phyloP scores from a whole-genome alignment of 2,329 filamentous ascomycete genomes.

The Rhexocercosporidium sp. region DNA sequence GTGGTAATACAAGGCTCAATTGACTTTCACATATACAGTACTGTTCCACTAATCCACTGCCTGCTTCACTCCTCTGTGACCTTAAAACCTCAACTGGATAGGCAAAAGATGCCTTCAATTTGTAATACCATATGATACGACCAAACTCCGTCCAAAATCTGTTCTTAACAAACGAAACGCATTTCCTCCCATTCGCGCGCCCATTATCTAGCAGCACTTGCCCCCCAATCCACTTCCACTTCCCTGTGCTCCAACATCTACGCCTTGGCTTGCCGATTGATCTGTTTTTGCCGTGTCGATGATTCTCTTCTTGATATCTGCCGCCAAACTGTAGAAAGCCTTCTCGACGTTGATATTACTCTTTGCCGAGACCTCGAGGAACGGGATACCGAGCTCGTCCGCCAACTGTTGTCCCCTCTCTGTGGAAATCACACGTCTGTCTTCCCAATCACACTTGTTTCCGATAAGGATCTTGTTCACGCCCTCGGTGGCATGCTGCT shows the following conservation, averaged over 20 bases:
- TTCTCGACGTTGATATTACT: constrained; percentile 99
- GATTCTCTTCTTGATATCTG: constrained; percentile 97
- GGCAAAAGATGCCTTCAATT: constrained; percentile 37
- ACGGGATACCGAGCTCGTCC: constrained; percentile 95
- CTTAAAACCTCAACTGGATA: constrained; percentile 23
- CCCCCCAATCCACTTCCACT: constrained; percentile 58
- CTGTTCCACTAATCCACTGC: constrained; percentile 22
- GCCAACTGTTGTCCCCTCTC: constrained; percentile 93
- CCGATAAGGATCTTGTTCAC: constrained; percentile 99
- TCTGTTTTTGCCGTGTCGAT: constrained; percentile 89
- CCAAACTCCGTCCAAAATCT: constrained; percentile 44
- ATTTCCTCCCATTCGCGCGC: constrained; percentile 20
- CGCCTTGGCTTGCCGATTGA: constrained; percentile 59
- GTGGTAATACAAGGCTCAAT: constrained; percentile 46
- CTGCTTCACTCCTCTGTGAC: constrained; percentile 10
- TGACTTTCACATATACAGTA: constrained; percentile 9
- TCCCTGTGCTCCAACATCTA: constrained; percentile 70
- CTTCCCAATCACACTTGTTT: constrained; percentile 99
- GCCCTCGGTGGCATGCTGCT: constrained; percentile 97
- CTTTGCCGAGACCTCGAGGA: constrained; percentile 98
- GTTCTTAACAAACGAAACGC: constrained; percentile 38
- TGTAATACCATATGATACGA: constrained; percentile 39
- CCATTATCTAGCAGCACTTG: constrained; percentile 75
- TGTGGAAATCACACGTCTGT: constrained; percentile 93
- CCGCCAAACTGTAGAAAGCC: constrained; percentile 93